These are phyloP conservation scores for Durotheca rogersii DNA, from an alignment of 495 filamentous ascomycete species.

Conservation along the genomic window DNA sequence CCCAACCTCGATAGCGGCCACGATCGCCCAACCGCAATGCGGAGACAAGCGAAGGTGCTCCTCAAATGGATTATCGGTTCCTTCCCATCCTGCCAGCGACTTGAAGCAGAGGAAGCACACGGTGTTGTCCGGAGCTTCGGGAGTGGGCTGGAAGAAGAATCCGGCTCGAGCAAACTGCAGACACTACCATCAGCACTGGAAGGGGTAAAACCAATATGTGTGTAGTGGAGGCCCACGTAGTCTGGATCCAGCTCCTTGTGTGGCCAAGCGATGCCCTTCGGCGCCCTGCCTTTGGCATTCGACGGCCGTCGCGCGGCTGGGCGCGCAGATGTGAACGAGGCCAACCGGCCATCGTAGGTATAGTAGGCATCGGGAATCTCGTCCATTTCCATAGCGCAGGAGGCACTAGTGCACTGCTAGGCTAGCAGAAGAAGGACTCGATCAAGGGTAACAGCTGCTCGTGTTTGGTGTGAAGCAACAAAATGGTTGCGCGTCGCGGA, in stretches of 20 bases:
- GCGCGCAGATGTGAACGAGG: slow-evolving; percentile 64
- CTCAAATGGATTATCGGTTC: slow-evolving; percentile 71
- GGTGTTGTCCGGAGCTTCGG: slow-evolving; percentile 78
- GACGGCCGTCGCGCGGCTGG: slow-evolving; percentile 67
- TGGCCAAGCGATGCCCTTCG: slow-evolving; percentile 71
- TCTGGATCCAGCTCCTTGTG: slow-evolving; percentile 65
- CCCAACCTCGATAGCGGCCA: slow-evolving; percentile 65
- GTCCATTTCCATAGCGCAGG: slow-evolving; percentile 29
- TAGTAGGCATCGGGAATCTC: slow-evolving; percentile 47
- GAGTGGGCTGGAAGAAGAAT: slow-evolving; percentile 80
- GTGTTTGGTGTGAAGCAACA: too few species aligned
- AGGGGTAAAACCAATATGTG: background rate
- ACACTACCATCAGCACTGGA: slow-evolving; percentile 15
- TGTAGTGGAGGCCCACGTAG: slow-evolving; percentile 52
- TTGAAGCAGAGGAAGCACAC: slow-evolving; percentile 82
- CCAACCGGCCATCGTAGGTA: slow-evolving; percentile 70
- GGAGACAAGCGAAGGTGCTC: slow-evolving; percentile 84
- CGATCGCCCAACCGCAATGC: slow-evolving; percentile 85
- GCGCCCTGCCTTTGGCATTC: slow-evolving; percentile 54
- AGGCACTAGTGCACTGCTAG: background rate
- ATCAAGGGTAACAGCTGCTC: too few species aligned
- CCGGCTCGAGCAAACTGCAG: slow-evolving; percentile 81
- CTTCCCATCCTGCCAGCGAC: slow-evolving; percentile 85
- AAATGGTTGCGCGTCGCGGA: slow-evolving; percentile 17
- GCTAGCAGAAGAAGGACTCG: background rate